A percentile compares a stretch with the other conserved stretches of the same genome.
Conservation (phyloP, 306 rosid species). For the Morella rubra region DNA sequence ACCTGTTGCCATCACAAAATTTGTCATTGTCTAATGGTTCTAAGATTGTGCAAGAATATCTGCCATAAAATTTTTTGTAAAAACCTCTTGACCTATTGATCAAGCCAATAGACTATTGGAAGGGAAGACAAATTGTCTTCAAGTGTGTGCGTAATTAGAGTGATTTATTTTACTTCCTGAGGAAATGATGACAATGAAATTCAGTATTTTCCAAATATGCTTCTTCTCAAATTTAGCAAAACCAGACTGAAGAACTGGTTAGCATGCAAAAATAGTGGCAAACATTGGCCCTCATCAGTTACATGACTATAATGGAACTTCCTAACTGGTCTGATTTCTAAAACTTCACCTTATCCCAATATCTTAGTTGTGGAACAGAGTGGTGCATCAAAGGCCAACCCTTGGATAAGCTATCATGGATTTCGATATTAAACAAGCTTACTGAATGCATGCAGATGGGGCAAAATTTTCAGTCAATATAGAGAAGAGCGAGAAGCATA, state of each 20-base stretch:
- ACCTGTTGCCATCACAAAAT: slow-evolving; percentile 55
- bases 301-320: background rate
- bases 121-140: background rate
- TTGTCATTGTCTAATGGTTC: slow-evolving; percentile 5
- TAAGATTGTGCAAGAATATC: background rate
- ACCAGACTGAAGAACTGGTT: background rate
- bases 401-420: background rate
- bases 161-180: no score
- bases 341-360: background rate
- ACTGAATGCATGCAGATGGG: background rate
- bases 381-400: slow-evolving; percentile 1
- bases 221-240: background rate
- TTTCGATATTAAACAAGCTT: background rate
- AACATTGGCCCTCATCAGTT: background rate
- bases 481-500: slow-evolving; percentile 7
- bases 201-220: background rate
- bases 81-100: background rate
- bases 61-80: background rate
- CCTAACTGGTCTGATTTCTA: background rate
- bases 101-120: background rate
- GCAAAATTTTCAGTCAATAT: background rate
- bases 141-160: no score
- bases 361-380: background rate
- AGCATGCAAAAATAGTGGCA: no score
- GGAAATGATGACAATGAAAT: background rate